A percentile compares a stretch with the other conserved stretches of the same genome.
Conservation (phyloP, 495 filamentous ascomycete species). For the Neohortaea acidophila region DNA sequence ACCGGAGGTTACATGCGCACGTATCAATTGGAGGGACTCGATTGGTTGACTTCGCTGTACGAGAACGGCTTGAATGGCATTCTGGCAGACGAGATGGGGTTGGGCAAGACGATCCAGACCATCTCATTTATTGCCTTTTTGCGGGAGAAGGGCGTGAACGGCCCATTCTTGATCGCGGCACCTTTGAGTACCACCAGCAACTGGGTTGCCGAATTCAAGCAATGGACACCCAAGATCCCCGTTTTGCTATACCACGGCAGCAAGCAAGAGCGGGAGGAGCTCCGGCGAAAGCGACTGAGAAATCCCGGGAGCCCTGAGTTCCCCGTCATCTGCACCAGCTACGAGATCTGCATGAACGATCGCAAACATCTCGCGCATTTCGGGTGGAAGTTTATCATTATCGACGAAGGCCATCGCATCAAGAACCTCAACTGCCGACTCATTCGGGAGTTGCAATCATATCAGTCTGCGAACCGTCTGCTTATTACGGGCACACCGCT, state of each 20-base stretch:
- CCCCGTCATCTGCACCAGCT: slow-evolving; percentile 82
- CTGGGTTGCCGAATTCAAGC: slow-evolving; percentile 88
- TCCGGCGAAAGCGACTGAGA: slow-evolving; percentile 48
- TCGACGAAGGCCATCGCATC: slow-evolving; percentile 93
- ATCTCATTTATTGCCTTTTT: slow-evolving; percentile 83
- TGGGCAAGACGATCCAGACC: slow-evolving; percentile 90
- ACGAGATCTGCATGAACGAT: slow-evolving; percentile 91
- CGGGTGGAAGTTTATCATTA: slow-evolving; percentile 93
- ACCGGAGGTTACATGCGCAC: slow-evolving; percentile 81
- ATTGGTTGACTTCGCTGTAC: slow-evolving; percentile 74
- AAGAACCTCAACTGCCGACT: slow-evolving; percentile 94
- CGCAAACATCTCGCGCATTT: slow-evolving; percentile 62
- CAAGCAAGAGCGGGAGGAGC: slow-evolving; percentile 53
- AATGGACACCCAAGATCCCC: slow-evolving; percentile 77
- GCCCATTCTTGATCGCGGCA: slow-evolving; percentile 79
- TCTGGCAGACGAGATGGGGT: slow-evolving; percentile 91
- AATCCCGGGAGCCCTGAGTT: slow-evolving; percentile 52
- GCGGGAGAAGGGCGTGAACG: slow-evolving; percentile 69
- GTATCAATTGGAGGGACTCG: slow-evolving; percentile 87
- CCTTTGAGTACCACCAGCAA: slow-evolving; percentile 86
- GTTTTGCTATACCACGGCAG: slow-evolving; percentile 81
- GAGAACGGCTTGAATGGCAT: slow-evolving; percentile 95
- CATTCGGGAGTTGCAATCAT: slow-evolving; percentile 71
- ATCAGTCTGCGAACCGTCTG: slow-evolving; percentile 75
- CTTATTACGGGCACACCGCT: slow-evolving; percentile 90